Evolutionary conservation across 2,329 filamentous ascomycete genomes (phyloP), one percentile per base, ranked within the genome.

Genomic region (Byssochlamys sp.): DNA sequence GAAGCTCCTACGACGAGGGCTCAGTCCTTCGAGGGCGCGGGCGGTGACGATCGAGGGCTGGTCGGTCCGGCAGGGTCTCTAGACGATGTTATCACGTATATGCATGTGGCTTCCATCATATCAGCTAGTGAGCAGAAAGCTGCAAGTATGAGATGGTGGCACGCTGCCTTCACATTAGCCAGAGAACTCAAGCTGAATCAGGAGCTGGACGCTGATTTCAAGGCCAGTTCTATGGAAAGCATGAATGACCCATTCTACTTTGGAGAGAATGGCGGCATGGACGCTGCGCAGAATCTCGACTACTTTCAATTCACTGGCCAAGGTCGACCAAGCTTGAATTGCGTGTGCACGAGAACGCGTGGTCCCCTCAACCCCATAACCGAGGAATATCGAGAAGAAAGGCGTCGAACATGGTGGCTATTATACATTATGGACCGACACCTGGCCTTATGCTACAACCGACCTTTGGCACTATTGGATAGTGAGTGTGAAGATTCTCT

Each of bases 121-220:
- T 95, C 91, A 19, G 91, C 91, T 6, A 95, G 90, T 69, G 91
- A 96, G 72, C 94, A 95, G 75, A 96, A 96, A 71, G 90, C 90
- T 10, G 90, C 90, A 14, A 95, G 90, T 67, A 79, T 96, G 65
- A 81, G 91, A 55, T 96, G 91, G 91, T 96, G 91, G 91, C 94
- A 94, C 67, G 89, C 90, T 1, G 91, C 91, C 3, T 96, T 90
- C 90, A 90, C 90, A 35, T 78, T 96, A 55, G 91, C 91, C 10
- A 83, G 91, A 63, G 91, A 96, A 73, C 78, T 96, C 57, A 92
- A 92, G 73, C 80, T 96, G 4, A 90, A 90, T 49, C 84, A 90
- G 58, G 91, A 96, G 73, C 76, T 95, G 19, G 77, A 77, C 14
- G 78, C 79, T 10, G 76, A 78, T 33, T 75, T 80, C 11, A 74